Percentiles rank a stretch among this genome's conserved stretches.
phyloP scores from a whole-genome alignment of 179 eudicot genomes.

The Spinacia oleracea region DNA sequence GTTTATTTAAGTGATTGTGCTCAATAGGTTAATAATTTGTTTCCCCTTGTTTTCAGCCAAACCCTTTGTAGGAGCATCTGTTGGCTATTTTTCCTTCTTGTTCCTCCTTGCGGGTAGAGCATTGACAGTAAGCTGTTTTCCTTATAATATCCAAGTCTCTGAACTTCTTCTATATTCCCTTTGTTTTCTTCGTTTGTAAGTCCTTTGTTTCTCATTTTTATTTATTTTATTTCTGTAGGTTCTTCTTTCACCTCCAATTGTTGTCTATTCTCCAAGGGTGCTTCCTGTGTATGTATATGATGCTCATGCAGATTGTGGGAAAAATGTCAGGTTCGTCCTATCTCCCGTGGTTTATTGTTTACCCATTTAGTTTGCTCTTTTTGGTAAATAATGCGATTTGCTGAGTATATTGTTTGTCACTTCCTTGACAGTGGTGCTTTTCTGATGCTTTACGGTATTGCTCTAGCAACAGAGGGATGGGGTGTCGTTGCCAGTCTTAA shows the following conservation, averaged over 20 bases:
- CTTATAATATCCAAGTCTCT: not conserved
- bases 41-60: conserved; percentile 46
- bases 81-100: conserved; percentile 91
- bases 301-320: conserved; percentile 97
- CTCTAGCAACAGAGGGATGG: conserved; percentile 96
- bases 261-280: conserved; percentile 96
- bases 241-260: conserved; percentile 99
- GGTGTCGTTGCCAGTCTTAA: conserved; percentile 98
- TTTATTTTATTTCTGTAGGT: conserved; percentile 46
- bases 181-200: no score
- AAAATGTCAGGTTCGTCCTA: conserved; percentile 88
- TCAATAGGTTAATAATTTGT: not conserved
- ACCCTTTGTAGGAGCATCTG: conserved; percentile 92
- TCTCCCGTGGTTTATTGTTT: not conserved
- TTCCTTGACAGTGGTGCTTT: conserved; percentile 75
- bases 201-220: not conserved
- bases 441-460: conserved; percentile 90
- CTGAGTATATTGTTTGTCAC: conserved; percentile 12
- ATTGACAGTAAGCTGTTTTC: conserved; percentile 63
- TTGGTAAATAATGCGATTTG: not conserved
- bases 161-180: not conserved
- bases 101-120: conserved; percentile 97
- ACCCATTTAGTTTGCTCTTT: not conserved
- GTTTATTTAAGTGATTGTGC: conserved; percentile 16
- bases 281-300: conserved; percentile 97